These are phyloP conservation scores for Colletotrichum agaves DNA, from an alignment of 2,329 filamentous ascomycete species.

Conservation along the genomic window DNA sequence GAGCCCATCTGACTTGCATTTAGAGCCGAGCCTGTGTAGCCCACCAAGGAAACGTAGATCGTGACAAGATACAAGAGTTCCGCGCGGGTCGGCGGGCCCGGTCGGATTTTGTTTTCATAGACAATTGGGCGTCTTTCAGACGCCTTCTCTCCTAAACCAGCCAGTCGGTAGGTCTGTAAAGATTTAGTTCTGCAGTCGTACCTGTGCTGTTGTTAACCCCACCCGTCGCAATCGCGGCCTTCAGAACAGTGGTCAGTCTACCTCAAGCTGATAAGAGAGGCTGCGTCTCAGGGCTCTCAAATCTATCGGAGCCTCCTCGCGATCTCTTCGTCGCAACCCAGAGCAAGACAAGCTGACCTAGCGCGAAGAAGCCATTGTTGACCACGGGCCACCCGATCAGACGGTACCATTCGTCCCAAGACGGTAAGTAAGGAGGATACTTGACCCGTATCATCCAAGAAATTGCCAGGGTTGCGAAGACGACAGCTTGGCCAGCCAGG, in stretches of 20 bases:
- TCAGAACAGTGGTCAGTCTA: too few species aligned
- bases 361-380: neutral
- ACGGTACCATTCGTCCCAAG: slow-evolving; percentile 21
- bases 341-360: neutral
- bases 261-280: neutral
- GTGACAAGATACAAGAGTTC: neutral
- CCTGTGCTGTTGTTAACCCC: too few species aligned
- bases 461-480: neutral
- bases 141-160: too few species aligned
- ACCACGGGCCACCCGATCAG: slow-evolving; percentile 25
- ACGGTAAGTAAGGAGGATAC: neutral
- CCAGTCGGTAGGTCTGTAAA: neutral
- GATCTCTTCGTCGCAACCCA: neutral
- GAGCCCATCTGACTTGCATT: neutral
- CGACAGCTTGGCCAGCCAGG: neutral
- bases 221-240: too few species aligned
- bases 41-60: neutral
- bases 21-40: neutral
- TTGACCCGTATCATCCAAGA: slow-evolving; percentile 13
- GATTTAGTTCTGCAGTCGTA: too few species aligned
- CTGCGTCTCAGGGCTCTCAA: neutral
- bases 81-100: neutral
- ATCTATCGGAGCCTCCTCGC: neutral
- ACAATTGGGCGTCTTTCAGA: neutral
- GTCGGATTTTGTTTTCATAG: neutral